Evolutionary conservation across 495 filamentous ascomycete genomes (phyloP), one percentile per base, ranked within the genome.

Genomic region (Letharia columbiana): DNA sequence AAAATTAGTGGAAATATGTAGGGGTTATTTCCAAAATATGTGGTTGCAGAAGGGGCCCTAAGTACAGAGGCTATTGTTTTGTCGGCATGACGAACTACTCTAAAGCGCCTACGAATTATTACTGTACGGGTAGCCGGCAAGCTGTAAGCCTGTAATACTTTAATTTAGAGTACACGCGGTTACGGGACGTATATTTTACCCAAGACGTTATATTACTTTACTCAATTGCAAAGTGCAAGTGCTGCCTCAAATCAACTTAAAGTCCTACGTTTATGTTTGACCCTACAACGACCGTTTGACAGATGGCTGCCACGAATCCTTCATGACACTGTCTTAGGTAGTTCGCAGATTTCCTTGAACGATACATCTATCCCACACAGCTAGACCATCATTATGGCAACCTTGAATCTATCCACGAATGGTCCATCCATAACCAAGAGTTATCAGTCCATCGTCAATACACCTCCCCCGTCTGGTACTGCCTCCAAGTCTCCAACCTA

Each of bases 391-490:
- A 73, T 60, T 62, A 99, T 99, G 94, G 89, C 94, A 42, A 88
- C 92, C 60, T 86, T 99, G 69, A 97, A 99, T 74, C 80, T 91
- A 66, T 96, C 92, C 63, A 83, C 83, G 76, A 91, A 98, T 77
- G 91, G 95, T 31, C 86, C 91, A 45, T 93, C 91, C 44, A 96
- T 97, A 75, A 89, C 86, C 63, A 89, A 88, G 75, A 96, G 91
- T 77, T 99, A 99, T 77, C 86, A 93, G 73, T 85, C 87, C 47
- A 86, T 99, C 62, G 82, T 97, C 73, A 88, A 95, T 71, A 83
- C 87, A 67, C 77, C 86, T 59, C 78, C 82, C 57, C 80, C 88
- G 18, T 83, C 89, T 44, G 86, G 87, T 8, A 81, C 82, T 45
- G 81, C 83, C 44, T 86, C 84, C 60, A 81, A 79, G 68, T 89